Evolutionary conservation across 2,329 filamentous ascomycete species (phyloP), one percentile per base, ranked within the genome.

Genomic region (Fusarium albidum): DNA sequence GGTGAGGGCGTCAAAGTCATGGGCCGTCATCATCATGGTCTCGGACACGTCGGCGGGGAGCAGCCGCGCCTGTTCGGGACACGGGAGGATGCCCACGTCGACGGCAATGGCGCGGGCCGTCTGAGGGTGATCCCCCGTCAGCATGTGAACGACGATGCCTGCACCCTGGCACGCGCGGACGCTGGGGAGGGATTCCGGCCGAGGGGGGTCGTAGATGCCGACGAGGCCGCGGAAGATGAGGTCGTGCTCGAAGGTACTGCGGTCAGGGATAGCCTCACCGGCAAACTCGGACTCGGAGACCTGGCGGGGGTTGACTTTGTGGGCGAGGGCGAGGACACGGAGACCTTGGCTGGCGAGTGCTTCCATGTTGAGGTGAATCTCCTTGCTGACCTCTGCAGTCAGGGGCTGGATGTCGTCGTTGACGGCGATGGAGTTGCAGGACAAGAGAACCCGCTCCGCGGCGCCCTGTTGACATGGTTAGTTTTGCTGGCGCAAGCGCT

Each of bases 161-260:
- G 84, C 84, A 27, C 75, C 74, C 59, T 84, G 81, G 61, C 82
- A 86, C 41, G 79, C 73, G 38, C 74, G 72, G 31, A 87, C 82
- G 76, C 28, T 77, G 76, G 29, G 79, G 77, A n/a, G 57, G 3
- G 86, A 85, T 66, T 89, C 87, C 0, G 80, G 77, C 0, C 87
- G 85, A 55, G 86, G 87, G 9, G 87, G 87, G 58, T 89, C 86
- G 63, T 88, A 88, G 21, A 90, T 79, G 42, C 85, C 87, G 53
- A 88, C 80, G 10, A 91, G 76, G 21, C 87, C 87, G 34, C 82
- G 78, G 71, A 89, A 88, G 38, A 77, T 75, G 31, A 91, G 78
- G 31, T 83, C 75, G n/a, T 75, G 75, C 65, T 89, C 86, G 25
- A 68, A 65, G 2, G 49, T 37, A 1, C 64, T 49, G 3, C 69